Base-by-base conservation (phyloP, 495 filamentous ascomycete species). In the Lepraria neglecta region DNA sequence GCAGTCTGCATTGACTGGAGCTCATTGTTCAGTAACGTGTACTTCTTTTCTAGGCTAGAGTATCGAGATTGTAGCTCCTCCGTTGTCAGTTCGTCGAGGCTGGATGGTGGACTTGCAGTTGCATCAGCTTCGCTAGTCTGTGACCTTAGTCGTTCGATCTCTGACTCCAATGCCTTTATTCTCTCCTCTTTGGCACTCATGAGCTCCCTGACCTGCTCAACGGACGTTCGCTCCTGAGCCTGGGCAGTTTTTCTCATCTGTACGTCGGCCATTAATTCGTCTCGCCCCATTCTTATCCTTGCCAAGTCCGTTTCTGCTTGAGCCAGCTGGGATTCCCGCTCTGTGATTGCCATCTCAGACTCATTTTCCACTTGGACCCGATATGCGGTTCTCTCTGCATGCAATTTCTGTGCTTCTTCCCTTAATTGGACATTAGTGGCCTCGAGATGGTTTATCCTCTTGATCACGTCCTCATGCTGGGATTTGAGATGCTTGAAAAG, bases 381-480 rank as follows among this genome's bases (percentile, higher is more conserved):
- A 72, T 88, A 96, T 43, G 86, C 80, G 15, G 89, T 91, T 44
- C 94, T 75, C 73, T 97, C 94, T 2, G 88, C 84, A 59, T 92
- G 88, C 56, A 88, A 75, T 68, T 88, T 94, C 70, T 91, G 84
- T 1, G 88, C 87, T 65, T 94, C 90, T 70, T 96, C 88, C 12
- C 87, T 85, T 31, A 97, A 76, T 64, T 91, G 85, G 50, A 86
- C 85, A 69, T 96, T 95, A 17, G 84, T 87, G 14, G 91, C 91
- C 72, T 97, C 91, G 7, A 97, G 74, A 68, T 95, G 82, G 70
- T 97, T 97, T 70, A 96, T 83, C 10, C 91, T 85, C 68, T 88
- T 90, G 58, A 96, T 88, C 19, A 95, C 83, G 70, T 97, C 95
- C 62, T 97, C 92, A 67, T 95, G 87, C 66, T 95, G 90, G 31